Evolutionary conservation across 805 yeast species (phyloP).

Genomic region (Candida manassasensis): DNA sequence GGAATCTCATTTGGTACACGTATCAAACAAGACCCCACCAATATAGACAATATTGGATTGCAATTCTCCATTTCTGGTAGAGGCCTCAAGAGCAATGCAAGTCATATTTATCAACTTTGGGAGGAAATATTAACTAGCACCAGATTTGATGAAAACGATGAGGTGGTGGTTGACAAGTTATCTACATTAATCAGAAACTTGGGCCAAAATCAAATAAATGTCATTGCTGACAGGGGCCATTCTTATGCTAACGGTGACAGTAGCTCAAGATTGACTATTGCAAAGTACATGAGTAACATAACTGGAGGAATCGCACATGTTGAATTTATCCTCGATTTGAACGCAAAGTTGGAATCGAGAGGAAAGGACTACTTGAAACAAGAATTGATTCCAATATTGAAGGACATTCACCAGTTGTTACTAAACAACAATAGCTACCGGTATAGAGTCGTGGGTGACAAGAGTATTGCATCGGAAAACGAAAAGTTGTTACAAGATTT

Average conservation of each 20-base stretch:
- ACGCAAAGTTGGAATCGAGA: conserved; percentile 39
- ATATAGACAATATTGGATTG: conserved; percentile 45
- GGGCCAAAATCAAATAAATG: conserved; percentile 72
- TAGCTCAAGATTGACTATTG: conserved; percentile 55
- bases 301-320: conserved; percentile 77
- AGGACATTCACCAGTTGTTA: conserved; percentile 44
- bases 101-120: conserved; percentile 61
- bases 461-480: conserved; percentile 30
- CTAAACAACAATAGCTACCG: conserved; percentile 25
- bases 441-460: conserved; percentile 57
- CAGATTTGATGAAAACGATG: conserved; percentile 48
- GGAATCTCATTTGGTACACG: conserved; percentile 66
- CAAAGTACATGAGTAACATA: conserved; percentile 57
- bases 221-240: conserved; percentile 86
- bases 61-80: conserved; percentile 61
- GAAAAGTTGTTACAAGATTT: conserved; percentile 34
- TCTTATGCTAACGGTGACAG: conserved; percentile 70
- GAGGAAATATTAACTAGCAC: conserved; percentile 64
- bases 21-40: conserved; percentile 50
- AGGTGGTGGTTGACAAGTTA: conserved; percentile 54
- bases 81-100: conserved; percentile 61
- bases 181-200: conserved; percentile 66
- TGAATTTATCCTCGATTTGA: conserved; percentile 59
- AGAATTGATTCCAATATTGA: conserved; percentile 63
- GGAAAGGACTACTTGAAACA: conserved; percentile 32